Conservation (phyloP, 345 rosid genomes). For the Trapa incisa region DNA sequence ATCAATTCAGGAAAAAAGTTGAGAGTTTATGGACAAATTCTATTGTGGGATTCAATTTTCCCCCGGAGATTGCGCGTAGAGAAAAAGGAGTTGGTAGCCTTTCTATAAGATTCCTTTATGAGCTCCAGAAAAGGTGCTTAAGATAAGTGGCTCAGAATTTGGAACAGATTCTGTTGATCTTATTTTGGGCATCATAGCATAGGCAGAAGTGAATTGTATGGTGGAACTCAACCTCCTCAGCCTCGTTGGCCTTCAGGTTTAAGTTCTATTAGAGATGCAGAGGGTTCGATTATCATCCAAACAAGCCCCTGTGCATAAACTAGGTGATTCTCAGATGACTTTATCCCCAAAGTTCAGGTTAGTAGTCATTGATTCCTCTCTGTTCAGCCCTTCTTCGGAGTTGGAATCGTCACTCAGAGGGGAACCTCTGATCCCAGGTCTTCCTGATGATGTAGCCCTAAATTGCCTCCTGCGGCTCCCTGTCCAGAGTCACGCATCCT, state of each 20-base stretch:
- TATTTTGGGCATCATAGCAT: neutral
- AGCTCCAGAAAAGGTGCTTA: neutral
- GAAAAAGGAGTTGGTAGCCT: neutral
- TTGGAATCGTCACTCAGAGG: constrained; percentile 35
- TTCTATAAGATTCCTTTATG: neutral
- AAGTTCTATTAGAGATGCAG: constrained; percentile 39
- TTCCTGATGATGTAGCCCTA: constrained; percentile 77
- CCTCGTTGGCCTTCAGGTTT: neutral
- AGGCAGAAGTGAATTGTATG: neutral
- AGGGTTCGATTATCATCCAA: constrained; percentile 70
- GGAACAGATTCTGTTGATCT: neutral
- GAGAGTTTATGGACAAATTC: neutral
- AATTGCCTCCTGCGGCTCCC: constrained; percentile 73
- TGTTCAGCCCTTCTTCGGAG: constrained; percentile 40
- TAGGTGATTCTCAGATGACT: constrained; percentile 82
- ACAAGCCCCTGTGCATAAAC: constrained; percentile 67
- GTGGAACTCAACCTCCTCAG: neutral
- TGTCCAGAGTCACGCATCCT: constrained; percentile 46
- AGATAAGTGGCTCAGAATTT: neutral
- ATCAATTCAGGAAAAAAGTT: neutral
- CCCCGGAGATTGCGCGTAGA: neutral
- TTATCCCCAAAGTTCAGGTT: constrained; percentile 70
- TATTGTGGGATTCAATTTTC: neutral
- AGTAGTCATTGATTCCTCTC: constrained; percentile 43
- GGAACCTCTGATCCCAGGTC: constrained; percentile 71